Percentiles rank a stretch among this genome's conserved stretches.
Evolutionary conservation across 2,329 filamentous ascomycete species (phyloP).

Genomic region (Calonectria pseudoturangicola): DNA sequence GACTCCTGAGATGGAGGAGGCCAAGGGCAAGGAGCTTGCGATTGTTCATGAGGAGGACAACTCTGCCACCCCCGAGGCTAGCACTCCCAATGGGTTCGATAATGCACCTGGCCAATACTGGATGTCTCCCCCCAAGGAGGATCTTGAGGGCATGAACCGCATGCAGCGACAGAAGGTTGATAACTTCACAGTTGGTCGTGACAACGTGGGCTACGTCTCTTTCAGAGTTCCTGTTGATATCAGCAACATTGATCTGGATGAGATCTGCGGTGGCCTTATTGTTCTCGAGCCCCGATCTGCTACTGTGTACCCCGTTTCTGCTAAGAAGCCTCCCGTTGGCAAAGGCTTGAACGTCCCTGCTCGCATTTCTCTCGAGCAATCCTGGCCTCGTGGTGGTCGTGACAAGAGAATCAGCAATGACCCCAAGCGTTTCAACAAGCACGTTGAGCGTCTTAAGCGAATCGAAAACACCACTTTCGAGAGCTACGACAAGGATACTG

Average conservation of each 20-base stretch:
- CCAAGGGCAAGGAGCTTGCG: slow-evolving; percentile 84
- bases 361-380: slow-evolving; percentile 90
- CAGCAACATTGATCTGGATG: slow-evolving; percentile 84
- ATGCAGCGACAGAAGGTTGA: slow-evolving; percentile 84
- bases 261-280: slow-evolving; percentile 86
- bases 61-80: slow-evolving; percentile 55
- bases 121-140: slow-evolving; percentile 85
- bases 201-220: slow-evolving; percentile 85
- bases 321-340: slow-evolving; percentile 87
- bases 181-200: slow-evolving; percentile 87
- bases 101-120: slow-evolving; percentile 86
- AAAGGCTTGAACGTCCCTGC: slow-evolving; percentile 95
- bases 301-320: slow-evolving; percentile 88
- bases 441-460: slow-evolving; percentile 86
- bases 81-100: slow-evolving; percentile 57
- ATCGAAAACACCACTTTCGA: slow-evolving; percentile 89
- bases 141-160: slow-evolving; percentile 86
- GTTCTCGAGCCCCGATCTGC: slow-evolving; percentile 85
- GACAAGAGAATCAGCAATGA: slow-evolving; percentile 73
- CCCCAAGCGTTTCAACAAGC: slow-evolving; percentile 84
- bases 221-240: slow-evolving; percentile 91
- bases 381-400: slow-evolving; percentile 84
- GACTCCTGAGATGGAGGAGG: slow-evolving; percentile 81
- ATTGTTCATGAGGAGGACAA: slow-evolving; percentile 84
- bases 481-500: slow-evolving; percentile 85